Base-by-base conservation (phyloP, 768 basidiomycete species). In the Galerina marginata region DNA sequence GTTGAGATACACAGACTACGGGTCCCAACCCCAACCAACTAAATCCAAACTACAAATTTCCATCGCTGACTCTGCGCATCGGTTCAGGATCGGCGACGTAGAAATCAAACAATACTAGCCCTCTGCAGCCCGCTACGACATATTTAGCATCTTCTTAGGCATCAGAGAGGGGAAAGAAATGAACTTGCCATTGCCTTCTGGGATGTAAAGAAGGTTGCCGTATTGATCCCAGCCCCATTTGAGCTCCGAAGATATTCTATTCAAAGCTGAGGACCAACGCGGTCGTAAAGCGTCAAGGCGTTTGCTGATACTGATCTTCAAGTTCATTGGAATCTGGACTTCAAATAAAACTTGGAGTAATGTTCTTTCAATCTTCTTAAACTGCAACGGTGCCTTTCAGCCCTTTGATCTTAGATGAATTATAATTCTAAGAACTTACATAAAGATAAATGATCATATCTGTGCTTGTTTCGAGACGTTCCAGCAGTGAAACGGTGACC, bases 151-250 rank as follows among this genome's bases (percentile, higher is more conserved):
- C 45, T 36, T 9, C 20, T 15, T 43, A 12, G 43, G 12, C 39
- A 9, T 43, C 11, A 23, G 14, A 57, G n/a, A 33, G 50, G 2
- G 5, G 29, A 33, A 4, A 33, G 29, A 7, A 33, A 33, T 1
- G 7, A 7, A 46, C 62, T 45, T 33, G 57, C 62, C 48, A 25
- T 46, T 51, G 23, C 51, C 47, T 40, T 44, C 54, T 29, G 62
- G 60, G 14, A 61, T 46, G 48, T 66, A 66, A 36, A 56, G 42
- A 9, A 64, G 60, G 14, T 53, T 46, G 6, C 58, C 62, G 47
- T 61, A 54, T 25, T 52, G 25, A 15, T 63, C 54, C 65, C 65
- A 66, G 20, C 60, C 59, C 65, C 65, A 66, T 14, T 52, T 38
- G 33, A 60, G 49, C 39, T 48, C 20, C 47, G 57, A 44, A 25